Percentiles rank a stretch among this genome's conserved stretches.
phyloP scores from a whole-genome alignment of 2,329 filamentous ascomycete species.

The Conoideocrella luteorostrata region DNA sequence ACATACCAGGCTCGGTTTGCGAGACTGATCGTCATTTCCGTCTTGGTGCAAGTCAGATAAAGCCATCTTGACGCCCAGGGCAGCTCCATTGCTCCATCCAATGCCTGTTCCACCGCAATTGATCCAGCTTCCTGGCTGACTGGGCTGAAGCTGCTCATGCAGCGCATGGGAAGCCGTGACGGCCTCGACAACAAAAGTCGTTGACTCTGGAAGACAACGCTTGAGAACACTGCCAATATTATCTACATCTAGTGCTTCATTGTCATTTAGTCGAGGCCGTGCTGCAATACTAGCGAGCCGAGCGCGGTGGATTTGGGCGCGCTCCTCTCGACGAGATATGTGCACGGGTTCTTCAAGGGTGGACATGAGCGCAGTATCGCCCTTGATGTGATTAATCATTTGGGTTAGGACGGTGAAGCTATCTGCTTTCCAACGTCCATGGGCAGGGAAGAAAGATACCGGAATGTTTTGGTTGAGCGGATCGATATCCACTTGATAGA shows the following conservation, averaged over 20 bases:
- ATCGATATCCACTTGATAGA: slow-evolving; percentile 56
- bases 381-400: slow-evolving; percentile 50
- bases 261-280: slow-evolving; percentile 45
- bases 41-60: slow-evolving; percentile 16
- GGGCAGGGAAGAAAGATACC: slow-evolving; percentile 58
- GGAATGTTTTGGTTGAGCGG: slow-evolving; percentile 62
- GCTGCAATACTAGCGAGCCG: slow-evolving; percentile 51
- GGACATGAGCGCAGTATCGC: slow-evolving; percentile 26
- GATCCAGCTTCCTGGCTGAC: slow-evolving; percentile 62
- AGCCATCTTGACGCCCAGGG: slow-evolving; percentile 67
- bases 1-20: slow-evolving; percentile 36
- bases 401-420: slow-evolving; percentile 57
- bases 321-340: slow-evolving; percentile 26
- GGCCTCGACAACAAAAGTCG: slow-evolving; percentile 67
- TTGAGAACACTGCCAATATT: slow-evolving; percentile 15
- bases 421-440: slow-evolving; percentile 57
- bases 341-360: slow-evolving; percentile 18
- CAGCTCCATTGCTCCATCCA: slow-evolving; percentile 68
- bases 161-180: slow-evolving; percentile 62
- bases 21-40: slow-evolving; percentile 28
- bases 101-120: slow-evolving; percentile 72
- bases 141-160: slow-evolving; percentile 60
- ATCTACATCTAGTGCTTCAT: slow-evolving; percentile 38
- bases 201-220: slow-evolving; percentile 28
- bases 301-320: slow-evolving; percentile 50